Evolutionary conservation across 148 eudicot species (phyloP).

Genomic region (Rhododendron ferrugineum): DNA sequence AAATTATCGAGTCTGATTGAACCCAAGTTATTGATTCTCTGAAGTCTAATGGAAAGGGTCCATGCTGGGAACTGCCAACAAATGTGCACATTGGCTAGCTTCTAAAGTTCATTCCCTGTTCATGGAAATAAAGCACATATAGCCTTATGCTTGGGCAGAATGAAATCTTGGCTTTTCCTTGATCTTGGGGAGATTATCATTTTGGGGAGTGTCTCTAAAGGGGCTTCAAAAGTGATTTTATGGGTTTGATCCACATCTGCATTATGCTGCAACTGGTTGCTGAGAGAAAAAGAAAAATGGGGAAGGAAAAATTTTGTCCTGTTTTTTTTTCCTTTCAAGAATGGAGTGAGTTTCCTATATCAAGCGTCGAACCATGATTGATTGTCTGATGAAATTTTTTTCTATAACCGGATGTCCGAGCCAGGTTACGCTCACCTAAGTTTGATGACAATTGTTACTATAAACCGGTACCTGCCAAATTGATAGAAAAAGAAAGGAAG

Average conservation of each 20-base stretch:
- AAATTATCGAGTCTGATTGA: no score
- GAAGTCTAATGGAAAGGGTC: no score
- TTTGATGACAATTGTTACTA: no score
- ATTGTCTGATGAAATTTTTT: neutral
- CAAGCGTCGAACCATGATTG: neutral
- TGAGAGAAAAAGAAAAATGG: neutral
- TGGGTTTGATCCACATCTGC: neutral
- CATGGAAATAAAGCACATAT: neutral
- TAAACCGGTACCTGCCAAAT: neutral
- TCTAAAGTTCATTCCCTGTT: neutral
- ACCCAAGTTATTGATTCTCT: no score
- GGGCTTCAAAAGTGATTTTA: neutral
- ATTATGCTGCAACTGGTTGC: neutral
- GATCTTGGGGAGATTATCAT: conserved; percentile 4
- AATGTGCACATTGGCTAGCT: no score
- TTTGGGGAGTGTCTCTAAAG: neutral
- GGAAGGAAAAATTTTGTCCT: neutral
- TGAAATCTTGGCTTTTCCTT: conserved; percentile 9
- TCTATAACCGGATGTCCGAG: no score
- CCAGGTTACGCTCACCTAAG: no score
- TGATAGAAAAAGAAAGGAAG: neutral
- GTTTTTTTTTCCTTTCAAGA: neutral
- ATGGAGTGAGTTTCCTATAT: neutral
- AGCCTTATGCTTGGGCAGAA: neutral
- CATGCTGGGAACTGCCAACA: no score